phyloP scores from a whole-genome alignment of 2,329 filamentous ascomycete genomes.

The Blastomyces gilchristii region DNA sequence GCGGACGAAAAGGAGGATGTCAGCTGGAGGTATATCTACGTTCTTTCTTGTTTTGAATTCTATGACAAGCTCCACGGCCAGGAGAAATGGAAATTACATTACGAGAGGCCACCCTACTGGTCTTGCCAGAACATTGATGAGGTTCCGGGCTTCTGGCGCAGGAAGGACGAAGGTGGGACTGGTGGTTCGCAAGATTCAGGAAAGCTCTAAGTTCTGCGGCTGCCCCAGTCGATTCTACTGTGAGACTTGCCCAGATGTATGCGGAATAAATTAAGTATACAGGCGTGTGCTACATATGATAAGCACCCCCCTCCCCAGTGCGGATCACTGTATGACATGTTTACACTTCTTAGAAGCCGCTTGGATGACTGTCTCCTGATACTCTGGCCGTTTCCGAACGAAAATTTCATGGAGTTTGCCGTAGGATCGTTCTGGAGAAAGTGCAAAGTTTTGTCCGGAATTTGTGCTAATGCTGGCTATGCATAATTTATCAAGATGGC shows the following conservation, averaged over 20 bases:
- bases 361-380: neutral
- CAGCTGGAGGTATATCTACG: conserved; percentile 16
- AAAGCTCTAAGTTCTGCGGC: neutral
- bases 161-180: neutral
- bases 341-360: neutral
- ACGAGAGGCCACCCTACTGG: neutral
- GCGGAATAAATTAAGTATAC: neutral
- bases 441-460: neutral
- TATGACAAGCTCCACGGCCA: conserved; percentile 5
- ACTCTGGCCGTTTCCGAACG: neutral
- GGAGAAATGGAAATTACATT: conserved; percentile 2
- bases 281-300: neutral
- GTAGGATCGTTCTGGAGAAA: neutral
- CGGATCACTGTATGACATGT: neutral
- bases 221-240: neutral
- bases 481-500: neutral
- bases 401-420: neutral
- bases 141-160: conserved; percentile 4
- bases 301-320: neutral
- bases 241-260: neutral
- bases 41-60: neutral
- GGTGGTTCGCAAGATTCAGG: neutral
- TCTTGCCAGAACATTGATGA: neutral
- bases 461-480: neutral
- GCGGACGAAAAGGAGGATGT: conserved; percentile 15